Conservation (phyloP, 495 filamentous ascomycete species). For the Apiosordaria backusii region DNA sequence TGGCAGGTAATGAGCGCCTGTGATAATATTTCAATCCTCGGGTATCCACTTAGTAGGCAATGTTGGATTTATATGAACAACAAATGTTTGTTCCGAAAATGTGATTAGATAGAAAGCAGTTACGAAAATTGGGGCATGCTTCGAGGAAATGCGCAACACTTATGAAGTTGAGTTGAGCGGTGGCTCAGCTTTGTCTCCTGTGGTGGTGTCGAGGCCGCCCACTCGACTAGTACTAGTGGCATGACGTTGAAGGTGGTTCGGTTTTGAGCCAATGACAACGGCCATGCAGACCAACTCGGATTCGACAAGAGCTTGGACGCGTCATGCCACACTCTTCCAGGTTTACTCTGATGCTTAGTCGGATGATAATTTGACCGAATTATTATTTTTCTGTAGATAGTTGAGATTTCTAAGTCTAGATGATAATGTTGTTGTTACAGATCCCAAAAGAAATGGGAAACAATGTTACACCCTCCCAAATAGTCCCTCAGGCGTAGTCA, state of each 20-base stretch:
- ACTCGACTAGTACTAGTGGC: background rate
- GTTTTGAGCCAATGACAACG: background rate
- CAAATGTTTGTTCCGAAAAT: no score
- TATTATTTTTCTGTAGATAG: background rate
- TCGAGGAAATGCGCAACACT: no score
- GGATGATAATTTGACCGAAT: background rate
- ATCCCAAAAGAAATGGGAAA: background rate
- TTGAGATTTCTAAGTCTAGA: background rate
- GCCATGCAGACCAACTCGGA: background rate
- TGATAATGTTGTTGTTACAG: background rate
- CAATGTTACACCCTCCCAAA: slow-evolving; percentile 22
- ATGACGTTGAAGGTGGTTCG: background rate
- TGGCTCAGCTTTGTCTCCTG: no score
- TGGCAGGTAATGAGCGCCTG: no score
- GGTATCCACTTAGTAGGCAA: no score
- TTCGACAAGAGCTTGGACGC: background rate
- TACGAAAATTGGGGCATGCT: no score
- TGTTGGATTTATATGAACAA: no score
- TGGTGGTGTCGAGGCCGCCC: background rate
- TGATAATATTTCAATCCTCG: no score
- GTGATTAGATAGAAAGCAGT: no score
- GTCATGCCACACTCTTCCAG: background rate
- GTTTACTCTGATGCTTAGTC: background rate
- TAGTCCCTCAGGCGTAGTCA: slow-evolving; percentile 28
- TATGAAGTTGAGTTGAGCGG: no score